phyloP scores from a whole-genome alignment of 139 green algal species.

The Micractinium conductrix region DNA sequence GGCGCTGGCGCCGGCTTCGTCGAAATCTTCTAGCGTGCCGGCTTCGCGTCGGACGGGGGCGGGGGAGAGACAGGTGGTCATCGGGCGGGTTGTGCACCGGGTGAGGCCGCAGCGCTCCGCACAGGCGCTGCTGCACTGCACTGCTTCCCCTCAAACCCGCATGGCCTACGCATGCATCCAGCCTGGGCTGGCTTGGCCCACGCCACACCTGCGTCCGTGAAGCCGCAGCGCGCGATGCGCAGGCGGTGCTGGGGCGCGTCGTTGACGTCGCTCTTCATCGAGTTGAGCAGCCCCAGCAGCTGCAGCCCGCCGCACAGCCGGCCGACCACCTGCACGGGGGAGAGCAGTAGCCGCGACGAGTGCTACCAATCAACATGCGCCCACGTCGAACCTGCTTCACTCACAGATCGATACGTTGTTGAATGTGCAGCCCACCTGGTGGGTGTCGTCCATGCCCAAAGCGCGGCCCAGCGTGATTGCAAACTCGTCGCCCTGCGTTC shows the following conservation, averaged over 20 bases:
- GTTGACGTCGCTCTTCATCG: constrained; percentile 46
- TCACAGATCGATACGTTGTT: background rate
- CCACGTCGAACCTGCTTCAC: background rate
- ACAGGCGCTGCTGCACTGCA: too few species aligned
- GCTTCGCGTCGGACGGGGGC: background rate
- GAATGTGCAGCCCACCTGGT: constrained; percentile 57
- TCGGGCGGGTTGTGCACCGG: too few species aligned
- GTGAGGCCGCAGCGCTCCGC: too few species aligned
- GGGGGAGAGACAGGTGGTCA: too few species aligned
- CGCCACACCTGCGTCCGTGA: constrained; percentile 46
- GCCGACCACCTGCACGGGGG: constrained; percentile 68
- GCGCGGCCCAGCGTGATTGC: constrained; percentile 56
- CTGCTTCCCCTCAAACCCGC: too few species aligned
- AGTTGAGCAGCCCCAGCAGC: constrained; percentile 55
- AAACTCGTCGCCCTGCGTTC: constrained; percentile 64
- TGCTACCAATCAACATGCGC: background rate
- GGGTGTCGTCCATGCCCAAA: constrained; percentile 61
- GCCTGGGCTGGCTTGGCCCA: too few species aligned
- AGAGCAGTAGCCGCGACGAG: background rate
- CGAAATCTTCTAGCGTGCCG: constrained; percentile 54
- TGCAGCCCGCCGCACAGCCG: constrained; percentile 53
- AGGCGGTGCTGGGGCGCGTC: constrained; percentile 51
- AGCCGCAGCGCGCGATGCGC: constrained; percentile 33
- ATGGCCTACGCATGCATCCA: too few species aligned
- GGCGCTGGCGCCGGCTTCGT: constrained; percentile 31